Evolutionary conservation across 352 stramenopile species (phyloP).

Genomic region (Globisporangium recalcitrans): DNA sequence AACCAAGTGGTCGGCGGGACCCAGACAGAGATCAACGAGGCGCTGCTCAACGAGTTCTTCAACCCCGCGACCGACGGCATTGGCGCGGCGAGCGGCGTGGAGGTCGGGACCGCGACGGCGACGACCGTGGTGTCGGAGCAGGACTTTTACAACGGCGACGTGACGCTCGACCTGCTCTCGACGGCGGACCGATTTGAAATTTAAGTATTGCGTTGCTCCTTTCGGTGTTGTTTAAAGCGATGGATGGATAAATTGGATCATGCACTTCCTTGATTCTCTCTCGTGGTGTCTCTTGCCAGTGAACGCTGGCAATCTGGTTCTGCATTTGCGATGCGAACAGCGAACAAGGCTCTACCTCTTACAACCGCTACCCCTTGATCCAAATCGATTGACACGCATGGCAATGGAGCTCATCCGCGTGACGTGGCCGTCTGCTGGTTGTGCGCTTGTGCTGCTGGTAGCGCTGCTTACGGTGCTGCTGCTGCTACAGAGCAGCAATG

Average conservation of each 20-base stretch:
- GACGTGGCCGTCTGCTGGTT: no score
- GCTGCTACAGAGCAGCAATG: no score
- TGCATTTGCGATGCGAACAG: no score
- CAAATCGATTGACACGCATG: no score
- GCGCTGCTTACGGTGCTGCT: no score
- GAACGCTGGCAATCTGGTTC: no score
- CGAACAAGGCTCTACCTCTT: no score
- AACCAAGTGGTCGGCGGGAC: slow-evolving; percentile 14
- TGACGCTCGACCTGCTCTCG: slow-evolving; percentile 39
- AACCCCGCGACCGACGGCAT: slow-evolving; percentile 23
- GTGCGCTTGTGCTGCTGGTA: no score
- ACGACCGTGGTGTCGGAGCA: slow-evolving; percentile 34
- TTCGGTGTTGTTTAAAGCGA: slow-evolving; percentile 2
- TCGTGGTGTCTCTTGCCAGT: no score
- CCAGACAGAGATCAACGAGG: slow-evolving; percentile 16
- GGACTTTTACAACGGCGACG: slow-evolving; percentile 46
- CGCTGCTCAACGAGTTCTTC: slow-evolving; percentile 34
- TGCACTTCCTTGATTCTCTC: no score
- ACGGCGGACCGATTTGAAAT: slow-evolving; percentile 51
- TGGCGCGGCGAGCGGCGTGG: not conserved
- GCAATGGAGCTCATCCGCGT: no score
- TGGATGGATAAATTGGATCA: not conserved
- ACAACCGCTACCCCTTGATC: no score
- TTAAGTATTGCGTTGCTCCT: slow-evolving; percentile 19
- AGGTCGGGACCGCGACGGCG: slow-evolving; percentile 20